Evolutionary conservation across 176 grass and related monocot species (phyloP).

Genomic region (Zea mays): DNA sequence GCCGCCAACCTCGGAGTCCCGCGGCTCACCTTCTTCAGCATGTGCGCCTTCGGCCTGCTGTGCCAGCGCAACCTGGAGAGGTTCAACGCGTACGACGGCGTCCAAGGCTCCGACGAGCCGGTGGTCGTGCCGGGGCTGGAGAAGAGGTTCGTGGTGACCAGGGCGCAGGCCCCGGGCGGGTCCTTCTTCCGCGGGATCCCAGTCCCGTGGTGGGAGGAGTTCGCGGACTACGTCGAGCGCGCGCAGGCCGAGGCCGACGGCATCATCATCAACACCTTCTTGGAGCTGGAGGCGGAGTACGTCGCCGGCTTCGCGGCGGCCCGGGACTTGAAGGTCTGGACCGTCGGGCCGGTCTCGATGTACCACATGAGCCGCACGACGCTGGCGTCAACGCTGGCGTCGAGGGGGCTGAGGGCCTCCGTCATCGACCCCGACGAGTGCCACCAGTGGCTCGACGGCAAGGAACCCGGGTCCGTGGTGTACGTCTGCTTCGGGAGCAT

Average conservation of each 20-base stretch:
- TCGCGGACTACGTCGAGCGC: constrained; percentile 13
- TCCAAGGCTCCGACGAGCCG: constrained; percentile 21
- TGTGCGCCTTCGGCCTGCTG: constrained; percentile 57
- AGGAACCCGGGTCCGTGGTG: constrained; percentile 47
- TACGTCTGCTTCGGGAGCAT: constrained; percentile 82
- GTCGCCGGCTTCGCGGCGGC: constrained; percentile 43
- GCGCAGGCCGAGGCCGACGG: constrained; percentile 50
- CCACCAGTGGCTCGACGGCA: constrained; percentile 52
- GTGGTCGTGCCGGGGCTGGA: constrained; percentile 55
- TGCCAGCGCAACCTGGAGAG: constrained; percentile 49
- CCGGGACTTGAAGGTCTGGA: constrained; percentile 56
- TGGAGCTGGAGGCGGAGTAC: constrained; percentile 51
- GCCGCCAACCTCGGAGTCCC: constrained; percentile 47
- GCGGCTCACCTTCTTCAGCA: constrained; percentile 50
- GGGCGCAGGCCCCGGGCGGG: constrained; percentile 34
- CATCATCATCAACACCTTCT: constrained; percentile 51
- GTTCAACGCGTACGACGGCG: constrained; percentile 36
- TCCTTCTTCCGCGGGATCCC: constrained; percentile 22
- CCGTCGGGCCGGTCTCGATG: constrained; percentile 47
- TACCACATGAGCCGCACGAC: constrained; percentile 30
- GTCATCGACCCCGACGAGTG: constrained; percentile 39
- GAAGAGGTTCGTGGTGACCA: constrained; percentile 47
- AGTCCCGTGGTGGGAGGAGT: not conserved
- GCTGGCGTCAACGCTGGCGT: not conserved
- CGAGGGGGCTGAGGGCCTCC: not conserved